These are phyloP conservation scores for Candida dajiaensis DNA, from an alignment of 805 yeast species.

Conservation along the genomic window DNA sequence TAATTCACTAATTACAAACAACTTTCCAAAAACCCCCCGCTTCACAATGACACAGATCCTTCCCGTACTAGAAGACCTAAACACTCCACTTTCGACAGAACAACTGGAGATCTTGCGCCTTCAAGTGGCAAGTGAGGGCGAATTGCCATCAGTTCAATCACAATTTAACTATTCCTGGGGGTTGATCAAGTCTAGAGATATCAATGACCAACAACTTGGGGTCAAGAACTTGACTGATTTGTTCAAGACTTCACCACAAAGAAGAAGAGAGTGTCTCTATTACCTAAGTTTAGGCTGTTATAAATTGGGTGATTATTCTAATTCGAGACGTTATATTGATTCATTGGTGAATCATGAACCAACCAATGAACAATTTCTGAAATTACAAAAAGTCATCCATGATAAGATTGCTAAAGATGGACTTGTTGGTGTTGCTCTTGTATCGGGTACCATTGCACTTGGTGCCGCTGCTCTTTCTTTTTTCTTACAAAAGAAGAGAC, in stretches of 20 bases:
- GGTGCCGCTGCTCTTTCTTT: constrained; percentile 62
- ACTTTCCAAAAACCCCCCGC: too few relatives aligned
- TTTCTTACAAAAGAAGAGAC: constrained; percentile 27
- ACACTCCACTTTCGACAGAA: constrained; percentile 57
- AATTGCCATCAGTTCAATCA: constrained; percentile 74
- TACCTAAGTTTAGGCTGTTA: constrained; percentile 84
- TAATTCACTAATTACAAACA: too few relatives aligned
- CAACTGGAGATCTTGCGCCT: constrained; percentile 71
- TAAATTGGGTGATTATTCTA: constrained; percentile 80
- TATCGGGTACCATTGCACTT: constrained; percentile 80
- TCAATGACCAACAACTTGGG: constrained; percentile 70
- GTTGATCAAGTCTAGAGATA: constrained; percentile 61
- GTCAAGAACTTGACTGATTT: constrained; percentile 62
- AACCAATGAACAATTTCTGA: constrained; percentile 69
- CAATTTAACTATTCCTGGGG: constrained; percentile 97
- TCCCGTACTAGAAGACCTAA: constrained; percentile 10
- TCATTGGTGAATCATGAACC: constrained; percentile 77
- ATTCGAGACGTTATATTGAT: constrained; percentile 82
- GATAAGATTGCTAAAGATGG: constrained; percentile 85
- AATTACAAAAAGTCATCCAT: constrained; percentile 70
- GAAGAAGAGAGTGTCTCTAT: constrained; percentile 86
- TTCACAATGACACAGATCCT: constrained; percentile 3
- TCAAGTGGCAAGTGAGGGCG: constrained; percentile 78
- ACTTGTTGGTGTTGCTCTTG: constrained; percentile 78
- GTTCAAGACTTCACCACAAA: constrained; percentile 70